Evolutionary conservation across 345 rosid genomes (phyloP), one percentile per base, ranked within the genome.

Genomic region (Pistacia integerrima): DNA sequence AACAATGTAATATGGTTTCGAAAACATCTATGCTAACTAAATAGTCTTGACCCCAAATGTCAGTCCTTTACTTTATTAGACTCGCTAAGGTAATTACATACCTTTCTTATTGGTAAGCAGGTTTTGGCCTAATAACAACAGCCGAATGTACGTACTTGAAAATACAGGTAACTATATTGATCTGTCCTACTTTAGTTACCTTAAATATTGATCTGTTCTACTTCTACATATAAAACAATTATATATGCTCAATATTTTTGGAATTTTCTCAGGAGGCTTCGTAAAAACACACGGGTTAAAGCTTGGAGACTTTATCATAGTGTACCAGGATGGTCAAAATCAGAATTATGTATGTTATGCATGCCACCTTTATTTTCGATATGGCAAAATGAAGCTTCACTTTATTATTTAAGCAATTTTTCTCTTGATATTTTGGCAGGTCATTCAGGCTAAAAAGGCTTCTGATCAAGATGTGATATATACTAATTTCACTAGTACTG

Each of bases 51-150:
- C 13, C 65, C 41, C 11, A 35, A 62, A 62, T 9, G 48, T 22
- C 36, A 67, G 70, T 25, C 2, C 2, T 30, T 30, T 30, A 30
- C 33, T 30, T 30, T 30, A 30, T 30, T 30, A 30, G 33, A 30
- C 1, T 30, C 33, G 33, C 33, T 30, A 30, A 30, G 2, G 33
- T 41, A 7, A 41, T 52, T 38, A 48, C 41, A 48, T 11, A 13
- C 80, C 25, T 69, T 83, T 49, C 64, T 74, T 22, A 61, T 30
- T 63, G 16, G 1, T 81, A 46, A 69, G 77, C 90, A 97, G 99
- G 90, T 97, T 89, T 81, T 94, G 99, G 98, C 99, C 99, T 22
- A 94, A 94, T 72, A 97, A 97, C 91, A 97, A 90, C 69, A 97
- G 99, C 78, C 80, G 98, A 61, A 97, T 97, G 98, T 94, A 97